Percentiles rank a stretch among this genome's conserved stretches.
Conservation (phyloP, 2,329 filamentous ascomycete genomes). For the Orbilia ellipsospora region DNA sequence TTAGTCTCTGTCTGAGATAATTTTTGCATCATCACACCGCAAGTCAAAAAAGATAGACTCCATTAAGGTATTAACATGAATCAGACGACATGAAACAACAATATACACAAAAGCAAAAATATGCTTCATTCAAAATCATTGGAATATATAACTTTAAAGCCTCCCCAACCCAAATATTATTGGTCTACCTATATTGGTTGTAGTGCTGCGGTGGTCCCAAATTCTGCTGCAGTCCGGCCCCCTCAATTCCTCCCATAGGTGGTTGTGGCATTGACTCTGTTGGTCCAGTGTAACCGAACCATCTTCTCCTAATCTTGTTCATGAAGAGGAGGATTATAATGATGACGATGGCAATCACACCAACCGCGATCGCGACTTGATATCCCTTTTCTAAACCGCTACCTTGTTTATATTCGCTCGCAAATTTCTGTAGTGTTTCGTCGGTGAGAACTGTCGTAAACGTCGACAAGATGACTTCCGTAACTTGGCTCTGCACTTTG, state of each 20-base stretch:
- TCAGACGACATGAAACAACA: too few relatives aligned
- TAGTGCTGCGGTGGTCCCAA: constrained; percentile 3
- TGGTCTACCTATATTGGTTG: background rate
- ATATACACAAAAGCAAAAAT: too few relatives aligned
- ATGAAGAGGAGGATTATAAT: constrained; percentile 31
- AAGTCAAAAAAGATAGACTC: too few relatives aligned
- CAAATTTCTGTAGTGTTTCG: constrained; percentile 10
- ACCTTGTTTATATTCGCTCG: background rate
- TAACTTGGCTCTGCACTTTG: constrained; percentile 21
- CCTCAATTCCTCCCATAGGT: constrained; percentile 40
- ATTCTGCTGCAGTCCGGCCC: constrained; percentile 15
- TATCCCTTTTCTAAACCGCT: constrained; percentile 29
- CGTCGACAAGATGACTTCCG: constrained; percentile 19
- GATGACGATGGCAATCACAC: constrained; percentile 32
- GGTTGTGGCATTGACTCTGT: background rate
- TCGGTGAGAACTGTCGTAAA: constrained; percentile 34
- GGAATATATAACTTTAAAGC: too few relatives aligned
- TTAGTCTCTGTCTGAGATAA: too few relatives aligned
- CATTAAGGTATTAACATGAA: too few relatives aligned
- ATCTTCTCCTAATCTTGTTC: constrained; percentile 37
- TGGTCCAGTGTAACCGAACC: constrained; percentile 39
- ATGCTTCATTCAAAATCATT: too few relatives aligned
- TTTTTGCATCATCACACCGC: too few relatives aligned
- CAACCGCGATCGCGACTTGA: constrained; percentile 33
- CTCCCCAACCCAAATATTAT: too few relatives aligned